Conservation (phyloP, 2,329 filamentous ascomycete species). For the Trichoderma sp. region DNA sequence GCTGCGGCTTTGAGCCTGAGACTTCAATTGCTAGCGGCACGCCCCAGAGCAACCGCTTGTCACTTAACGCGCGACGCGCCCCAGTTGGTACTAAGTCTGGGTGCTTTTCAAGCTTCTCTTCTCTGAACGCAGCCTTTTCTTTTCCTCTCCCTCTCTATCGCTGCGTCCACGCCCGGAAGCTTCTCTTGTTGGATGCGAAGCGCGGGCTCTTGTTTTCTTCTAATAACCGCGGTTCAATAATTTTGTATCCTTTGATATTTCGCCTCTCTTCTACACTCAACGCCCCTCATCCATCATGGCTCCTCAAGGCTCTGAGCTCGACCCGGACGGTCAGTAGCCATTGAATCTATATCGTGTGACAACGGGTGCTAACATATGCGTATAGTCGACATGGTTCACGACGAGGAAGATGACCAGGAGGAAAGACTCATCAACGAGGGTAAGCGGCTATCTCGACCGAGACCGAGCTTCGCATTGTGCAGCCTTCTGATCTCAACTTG, state of each 20-base stretch:
- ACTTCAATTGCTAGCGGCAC: slow-evolving; percentile 3
- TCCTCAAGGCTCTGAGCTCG: slow-evolving; percentile 37
- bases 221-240: neutral
- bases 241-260: neutral
- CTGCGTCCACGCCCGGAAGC: neutral
- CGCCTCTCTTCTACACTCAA: neutral
- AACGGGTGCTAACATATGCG: neutral
- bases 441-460: slow-evolving; percentile 34
- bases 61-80: slow-evolving; percentile 43
- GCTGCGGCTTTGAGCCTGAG: neutral
- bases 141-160: neutral
- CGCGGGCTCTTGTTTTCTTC: neutral
- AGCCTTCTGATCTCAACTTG: slow-evolving; percentile 7
- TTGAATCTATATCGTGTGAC: neutral
- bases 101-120: slow-evolving; percentile 31
- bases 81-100: slow-evolving; percentile 11
- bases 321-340: slow-evolving; percentile 35
- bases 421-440: slow-evolving; percentile 94
- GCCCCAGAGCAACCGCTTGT: slow-evolving; percentile 16
- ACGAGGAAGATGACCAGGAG: slow-evolving; percentile 70
- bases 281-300: slow-evolving; percentile 32
- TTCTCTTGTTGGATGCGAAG: neutral
- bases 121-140: neutral
- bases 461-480: neutral
- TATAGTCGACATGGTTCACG: slow-evolving; percentile 47